Percentiles rank a stretch among this genome's conserved stretches.
Evolutionary conservation across 2,329 filamentous ascomycete species (phyloP).

Genomic region (Tolypocladium amazonense): DNA sequence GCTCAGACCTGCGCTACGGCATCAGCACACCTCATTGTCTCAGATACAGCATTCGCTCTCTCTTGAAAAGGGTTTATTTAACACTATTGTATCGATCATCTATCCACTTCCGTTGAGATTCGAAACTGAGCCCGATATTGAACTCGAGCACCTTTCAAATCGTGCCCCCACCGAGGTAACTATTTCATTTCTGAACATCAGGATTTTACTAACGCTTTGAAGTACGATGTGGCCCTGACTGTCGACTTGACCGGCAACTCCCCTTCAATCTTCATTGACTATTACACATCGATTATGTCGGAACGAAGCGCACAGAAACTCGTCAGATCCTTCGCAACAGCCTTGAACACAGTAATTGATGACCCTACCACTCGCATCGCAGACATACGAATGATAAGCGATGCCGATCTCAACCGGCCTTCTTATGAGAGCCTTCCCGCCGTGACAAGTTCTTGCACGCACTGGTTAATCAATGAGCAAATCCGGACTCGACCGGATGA

Average conservation of each 20-base stretch:
- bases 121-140: neutral
- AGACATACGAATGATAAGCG: neutral
- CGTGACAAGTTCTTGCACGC: conserved; percentile 1
- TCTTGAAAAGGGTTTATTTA: neutral
- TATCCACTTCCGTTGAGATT: neutral
- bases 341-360: neutral
- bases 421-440: neutral
- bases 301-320: neutral
- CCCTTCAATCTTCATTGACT: neutral
- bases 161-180: neutral
- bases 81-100: neutral
- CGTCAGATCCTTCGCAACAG: neutral
- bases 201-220: neutral
- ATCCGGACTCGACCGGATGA: neutral
- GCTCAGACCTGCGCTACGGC: neutral
- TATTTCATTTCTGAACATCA: neutral
- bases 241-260: neutral
- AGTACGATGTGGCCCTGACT: neutral
- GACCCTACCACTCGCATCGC: neutral
- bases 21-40: neutral
- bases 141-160: neutral
- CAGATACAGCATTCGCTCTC: neutral
- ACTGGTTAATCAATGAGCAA: conserved; percentile 4
- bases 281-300: neutral
- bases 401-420: neutral